Evolutionary conservation across 2,329 filamentous ascomycete species (phyloP).

Genomic region (Fusarium bactridioides): DNA sequence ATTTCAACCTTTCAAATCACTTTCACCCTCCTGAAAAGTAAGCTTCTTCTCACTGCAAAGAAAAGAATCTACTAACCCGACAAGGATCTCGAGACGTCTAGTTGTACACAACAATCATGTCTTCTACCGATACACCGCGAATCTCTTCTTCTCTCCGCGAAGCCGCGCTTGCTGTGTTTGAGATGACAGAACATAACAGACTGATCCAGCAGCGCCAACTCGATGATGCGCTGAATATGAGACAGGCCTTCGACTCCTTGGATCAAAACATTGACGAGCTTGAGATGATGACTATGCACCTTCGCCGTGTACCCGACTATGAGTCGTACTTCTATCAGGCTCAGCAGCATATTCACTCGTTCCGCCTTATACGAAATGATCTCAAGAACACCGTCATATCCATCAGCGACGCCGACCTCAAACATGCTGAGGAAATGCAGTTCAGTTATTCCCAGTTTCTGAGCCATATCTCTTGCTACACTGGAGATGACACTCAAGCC

Average conservation of each 20-base stretch:
- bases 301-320: background rate
- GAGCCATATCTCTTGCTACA: background rate
- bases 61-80: too few relatives aligned
- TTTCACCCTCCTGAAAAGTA: too few relatives aligned
- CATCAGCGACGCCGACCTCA: background rate
- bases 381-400: background rate
- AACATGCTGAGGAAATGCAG: background rate
- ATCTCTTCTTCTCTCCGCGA: background rate
- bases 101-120: background rate
- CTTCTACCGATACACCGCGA: background rate
- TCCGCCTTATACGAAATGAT: background rate
- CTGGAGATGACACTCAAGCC: background rate
- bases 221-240: background rate
- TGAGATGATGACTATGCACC: background rate
- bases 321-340: background rate
- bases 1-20: background rate
- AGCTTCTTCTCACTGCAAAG: background rate
- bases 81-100: background rate
- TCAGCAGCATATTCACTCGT: background rate
- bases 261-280: background rate
- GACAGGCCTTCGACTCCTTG: background rate
- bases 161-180: background rate
- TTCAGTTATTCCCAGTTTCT: background rate
- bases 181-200: background rate
- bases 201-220: background rate